Evolutionary conservation across 2,329 filamentous ascomycete species (phyloP).

Genomic region (Neofusicoccum sp.): DNA sequence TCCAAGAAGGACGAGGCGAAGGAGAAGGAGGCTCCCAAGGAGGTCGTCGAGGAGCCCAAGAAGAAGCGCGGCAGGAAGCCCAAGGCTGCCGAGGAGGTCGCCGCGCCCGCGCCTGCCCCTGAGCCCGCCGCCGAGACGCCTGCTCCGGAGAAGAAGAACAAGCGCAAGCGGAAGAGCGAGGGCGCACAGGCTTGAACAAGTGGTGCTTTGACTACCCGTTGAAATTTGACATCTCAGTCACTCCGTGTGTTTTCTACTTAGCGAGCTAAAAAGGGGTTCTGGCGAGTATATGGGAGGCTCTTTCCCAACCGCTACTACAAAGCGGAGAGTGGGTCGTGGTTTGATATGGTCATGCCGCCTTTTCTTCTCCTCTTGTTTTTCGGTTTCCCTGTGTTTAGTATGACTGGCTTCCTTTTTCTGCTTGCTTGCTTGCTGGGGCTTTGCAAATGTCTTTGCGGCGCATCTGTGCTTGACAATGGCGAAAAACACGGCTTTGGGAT

Average conservation of each 20-base stretch:
- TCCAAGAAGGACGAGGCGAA: constrained; percentile 5
- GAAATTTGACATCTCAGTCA: not conserved
- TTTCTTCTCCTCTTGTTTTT: too few relatives aligned
- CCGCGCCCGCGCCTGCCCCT: not conserved
- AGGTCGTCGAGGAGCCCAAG: constrained; percentile 7
- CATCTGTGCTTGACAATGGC: too few relatives aligned
- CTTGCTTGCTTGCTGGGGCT: too few relatives aligned
- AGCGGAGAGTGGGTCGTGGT: too few relatives aligned
- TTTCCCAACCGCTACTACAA: too few relatives aligned
- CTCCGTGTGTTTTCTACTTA: not conserved
- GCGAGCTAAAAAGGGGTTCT: not conserved
- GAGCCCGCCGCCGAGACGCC: not conserved
- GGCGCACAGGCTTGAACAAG: not conserved
- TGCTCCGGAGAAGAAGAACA: constrained; percentile 17
- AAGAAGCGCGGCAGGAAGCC: constrained; percentile 18
- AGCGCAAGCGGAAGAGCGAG: constrained; percentile 19
- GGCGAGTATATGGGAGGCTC: not conserved
- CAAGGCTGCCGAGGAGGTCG: constrained; percentile 13
- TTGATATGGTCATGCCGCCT: not conserved
- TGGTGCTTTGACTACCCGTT: not conserved
- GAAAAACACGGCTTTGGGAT: too few relatives aligned
- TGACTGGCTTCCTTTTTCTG: too few relatives aligned
- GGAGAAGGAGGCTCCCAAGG: not conserved
- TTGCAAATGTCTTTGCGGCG: too few relatives aligned
- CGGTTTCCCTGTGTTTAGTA: too few relatives aligned